phyloP scores from a whole-genome alignment of 441 rosid species.

The Croton laevigatus region DNA sequence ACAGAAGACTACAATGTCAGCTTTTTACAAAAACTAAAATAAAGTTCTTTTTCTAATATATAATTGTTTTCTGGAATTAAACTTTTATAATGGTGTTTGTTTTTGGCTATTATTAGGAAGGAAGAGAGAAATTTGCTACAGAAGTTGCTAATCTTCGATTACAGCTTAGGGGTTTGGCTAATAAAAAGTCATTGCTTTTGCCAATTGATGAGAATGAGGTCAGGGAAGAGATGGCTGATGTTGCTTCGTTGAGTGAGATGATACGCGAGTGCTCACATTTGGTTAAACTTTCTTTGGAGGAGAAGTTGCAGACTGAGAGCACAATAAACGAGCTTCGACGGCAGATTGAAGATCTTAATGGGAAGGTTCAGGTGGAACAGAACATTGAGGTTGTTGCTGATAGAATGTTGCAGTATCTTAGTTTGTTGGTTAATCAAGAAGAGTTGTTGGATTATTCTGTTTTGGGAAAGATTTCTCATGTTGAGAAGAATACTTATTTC shows the following conservation, averaged over 20 bases:
- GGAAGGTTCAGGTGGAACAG: constrained; percentile 40
- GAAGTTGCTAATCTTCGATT: constrained; percentile 41
- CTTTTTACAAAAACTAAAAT: neutral
- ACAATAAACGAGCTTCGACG: constrained; percentile 41
- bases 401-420: constrained; percentile 61
- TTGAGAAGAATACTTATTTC: constrained; percentile 49
- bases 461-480: constrained; percentile 45
- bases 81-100: neutral
- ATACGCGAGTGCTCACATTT: constrained; percentile 45
- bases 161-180: constrained; percentile 43
- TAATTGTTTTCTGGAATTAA: constrained; percentile 9
- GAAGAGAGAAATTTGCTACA: constrained; percentile 40
- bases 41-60: too few relatives aligned
- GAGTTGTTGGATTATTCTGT: constrained; percentile 58
- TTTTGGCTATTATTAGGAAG: constrained; percentile 41
- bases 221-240: constrained; percentile 4
- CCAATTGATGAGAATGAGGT: constrained; percentile 22
- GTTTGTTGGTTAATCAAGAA: constrained; percentile 53
- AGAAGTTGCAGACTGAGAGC: constrained; percentile 42
- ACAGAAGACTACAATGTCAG: constrained; percentile 43
- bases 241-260: constrained; percentile 30
- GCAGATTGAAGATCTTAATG: constrained; percentile 60
- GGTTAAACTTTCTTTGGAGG: constrained; percentile 41
- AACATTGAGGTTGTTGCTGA: constrained; percentile 46
- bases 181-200: constrained; percentile 20